Base-by-base conservation (phyloP, 192 early-diverging fungal genomes). In the Coemansia sp. region DNA sequence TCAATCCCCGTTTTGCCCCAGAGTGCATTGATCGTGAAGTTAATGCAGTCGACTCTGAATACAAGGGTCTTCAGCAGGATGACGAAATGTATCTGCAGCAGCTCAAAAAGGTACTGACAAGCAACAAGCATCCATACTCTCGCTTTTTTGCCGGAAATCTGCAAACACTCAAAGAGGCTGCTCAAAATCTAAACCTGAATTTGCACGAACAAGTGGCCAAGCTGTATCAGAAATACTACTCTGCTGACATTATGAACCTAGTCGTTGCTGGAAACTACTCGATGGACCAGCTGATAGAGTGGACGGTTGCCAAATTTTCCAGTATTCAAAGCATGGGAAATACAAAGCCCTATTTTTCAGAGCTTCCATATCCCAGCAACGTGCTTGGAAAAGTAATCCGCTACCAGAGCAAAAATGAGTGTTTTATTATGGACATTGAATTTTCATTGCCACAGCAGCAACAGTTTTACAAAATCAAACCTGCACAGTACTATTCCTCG, bases 171-270 rank as follows among this genome's bases (percentile, higher is more conserved):
- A 80, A 82, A 47, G 87, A 87, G 6, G 26, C 19, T 7, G 35
- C 16, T n/a, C 56, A 17, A 19, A 17, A 12, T 4, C 49, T 17
- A 3, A n/a, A 45, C 16, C 16, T 45, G 4, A 45, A 6, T 1
- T 83, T 94, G 43, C 83, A 92, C 22, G 83, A 89, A 6, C 87
- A 91, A 45, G 71, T 98, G 41, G 68, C 91, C 27, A 89, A 90
- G 47, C 95, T 96, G 58, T 89, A 94, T 67, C 71, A 85, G 4
- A 85, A 81, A 49, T 92, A 93, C 66, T 98, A 98, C 72, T 94
- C 92, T 16, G 88, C 93, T n/a, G 95, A 96, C 31, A 61, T 96
- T 25, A 96, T 96, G 94, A 91, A 89, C 73, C 78, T 96, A 6
- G 87, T 87, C 26, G 81, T 98, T n/a, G 62, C 92, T 23, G 94